Conservation (phyloP, 2,329 filamentous ascomycete genomes). For the Colletotrichum truncatum region DNA sequence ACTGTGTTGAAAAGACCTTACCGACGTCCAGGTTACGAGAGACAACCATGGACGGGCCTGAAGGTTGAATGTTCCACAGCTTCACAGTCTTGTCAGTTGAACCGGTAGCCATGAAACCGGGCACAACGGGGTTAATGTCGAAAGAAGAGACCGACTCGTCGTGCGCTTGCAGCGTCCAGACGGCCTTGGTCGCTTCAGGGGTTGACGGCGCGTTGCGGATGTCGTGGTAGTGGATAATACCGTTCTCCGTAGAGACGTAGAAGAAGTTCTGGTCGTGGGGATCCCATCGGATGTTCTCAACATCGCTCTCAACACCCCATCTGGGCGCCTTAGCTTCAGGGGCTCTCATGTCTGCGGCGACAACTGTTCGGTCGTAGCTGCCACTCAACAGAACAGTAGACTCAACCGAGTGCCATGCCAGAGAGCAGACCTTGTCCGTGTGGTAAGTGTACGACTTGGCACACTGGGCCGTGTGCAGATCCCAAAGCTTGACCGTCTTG, state of each 20-base stretch:
- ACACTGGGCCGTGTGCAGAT: constrained; percentile 89
- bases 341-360: constrained; percentile 96
- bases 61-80: constrained; percentile 88
- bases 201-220: constrained; percentile 78
- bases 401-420: constrained; percentile 91
- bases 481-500: constrained; percentile 98
- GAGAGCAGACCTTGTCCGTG: constrained; percentile 96
- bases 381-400: constrained; percentile 90
- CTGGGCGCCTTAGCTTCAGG: constrained; percentile 82
- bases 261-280: constrained; percentile 93
- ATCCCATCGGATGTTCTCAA: constrained; percentile 93
- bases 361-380: constrained; percentile 93
- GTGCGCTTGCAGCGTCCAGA: constrained; percentile 96
- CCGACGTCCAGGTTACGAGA: constrained; percentile 92
- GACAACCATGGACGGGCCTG: constrained; percentile 89
- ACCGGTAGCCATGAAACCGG: constrained; percentile 92
- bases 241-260: constrained; percentile 93
- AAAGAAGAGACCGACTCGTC: constrained; percentile 92
- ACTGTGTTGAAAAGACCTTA: constrained; percentile 90
- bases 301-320: constrained; percentile 96
- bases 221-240: constrained; percentile 93
- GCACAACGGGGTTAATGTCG: constrained; percentile 88
- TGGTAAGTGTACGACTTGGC: constrained; percentile 97
- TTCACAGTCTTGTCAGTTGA: constrained; percentile 96
- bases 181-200: constrained; percentile 80